These are phyloP conservation scores for Penicillium sclerotiorum DNA, from an alignment of 2,329 filamentous ascomycete genomes.

Conservation along the genomic window DNA sequence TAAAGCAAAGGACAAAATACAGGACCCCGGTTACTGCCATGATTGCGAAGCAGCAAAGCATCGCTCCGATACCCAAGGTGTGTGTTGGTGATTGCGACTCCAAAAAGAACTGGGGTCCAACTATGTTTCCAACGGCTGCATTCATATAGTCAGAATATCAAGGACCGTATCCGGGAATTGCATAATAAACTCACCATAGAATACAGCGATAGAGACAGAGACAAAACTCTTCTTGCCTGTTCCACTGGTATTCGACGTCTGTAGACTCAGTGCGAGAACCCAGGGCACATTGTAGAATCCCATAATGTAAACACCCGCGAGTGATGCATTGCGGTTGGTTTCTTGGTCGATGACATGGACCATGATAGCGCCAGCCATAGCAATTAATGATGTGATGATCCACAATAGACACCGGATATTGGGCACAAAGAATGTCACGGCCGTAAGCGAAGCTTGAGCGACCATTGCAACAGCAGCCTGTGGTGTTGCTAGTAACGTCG, in stretches of 20 bases:
- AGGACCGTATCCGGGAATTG: too few relatives aligned
- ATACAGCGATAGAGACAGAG: neutral
- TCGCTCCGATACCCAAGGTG: neutral
- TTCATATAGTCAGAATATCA: neutral
- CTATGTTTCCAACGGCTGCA: neutral
- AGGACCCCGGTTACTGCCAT: neutral
- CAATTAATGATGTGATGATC: neutral
- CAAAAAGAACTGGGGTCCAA: neutral
- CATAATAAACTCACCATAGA: neutral
- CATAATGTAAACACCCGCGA: neutral
- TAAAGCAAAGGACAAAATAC: neutral
- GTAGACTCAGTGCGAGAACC: neutral
- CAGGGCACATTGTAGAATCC: neutral
- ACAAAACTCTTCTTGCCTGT: neutral
- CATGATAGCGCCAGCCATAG: neutral
- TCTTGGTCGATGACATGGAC: neutral
- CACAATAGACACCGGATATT: neutral
- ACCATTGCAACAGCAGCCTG: neutral
- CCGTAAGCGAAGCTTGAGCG: neutral
- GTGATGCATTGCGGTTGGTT: neutral
- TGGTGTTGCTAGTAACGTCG: neutral
- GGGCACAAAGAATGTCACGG: neutral
- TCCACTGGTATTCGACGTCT: neutral
- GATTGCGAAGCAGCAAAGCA: neutral
- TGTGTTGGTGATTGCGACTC: neutral